Conservation (phyloP, 352 stramenopile genomes). For the Globisporangium sylvaticum region DNA sequence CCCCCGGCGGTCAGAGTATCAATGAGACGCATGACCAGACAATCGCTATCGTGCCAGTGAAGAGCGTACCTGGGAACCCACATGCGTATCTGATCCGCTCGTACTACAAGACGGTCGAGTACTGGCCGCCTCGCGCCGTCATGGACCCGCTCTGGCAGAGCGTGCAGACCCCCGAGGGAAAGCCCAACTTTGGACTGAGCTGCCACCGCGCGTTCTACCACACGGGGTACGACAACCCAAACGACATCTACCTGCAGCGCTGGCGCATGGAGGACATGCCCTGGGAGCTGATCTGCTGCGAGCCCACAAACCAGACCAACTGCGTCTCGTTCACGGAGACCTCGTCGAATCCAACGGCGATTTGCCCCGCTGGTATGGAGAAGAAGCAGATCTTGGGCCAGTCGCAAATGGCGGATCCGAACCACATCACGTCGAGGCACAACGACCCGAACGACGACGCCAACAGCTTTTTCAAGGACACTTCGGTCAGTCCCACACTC, state of each 20-base stretch:
- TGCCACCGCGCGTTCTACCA: slow-evolving; percentile 96
- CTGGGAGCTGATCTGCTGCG: slow-evolving; percentile 90
- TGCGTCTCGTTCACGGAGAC: slow-evolving; percentile 48
- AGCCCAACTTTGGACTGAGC: slow-evolving; percentile 91
- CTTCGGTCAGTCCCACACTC: slow-evolving; percentile 82
- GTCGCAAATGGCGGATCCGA: slow-evolving; percentile 43
- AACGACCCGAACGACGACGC: slow-evolving; percentile 87
- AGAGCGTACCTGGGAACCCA: slow-evolving; percentile 13
- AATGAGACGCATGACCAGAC: slow-evolving; percentile 96
- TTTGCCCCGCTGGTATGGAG: slow-evolving; percentile 51
- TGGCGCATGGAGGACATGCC: slow-evolving; percentile 93
- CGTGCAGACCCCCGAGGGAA: slow-evolving; percentile 73
- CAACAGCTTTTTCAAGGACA: slow-evolving; percentile 88
- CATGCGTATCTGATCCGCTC: slow-evolving; percentile 89
- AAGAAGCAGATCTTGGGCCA: slow-evolving; percentile 66
- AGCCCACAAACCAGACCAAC: slow-evolving; percentile 45
- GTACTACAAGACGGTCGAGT: slow-evolving; percentile 95
- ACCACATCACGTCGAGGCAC: slow-evolving; percentile 83
- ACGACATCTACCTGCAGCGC: slow-evolving; percentile 96
- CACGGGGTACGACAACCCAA: slow-evolving; percentile 93
- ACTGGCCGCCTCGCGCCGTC: slow-evolving; percentile 90
- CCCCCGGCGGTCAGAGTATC: slow-evolving; percentile 64
- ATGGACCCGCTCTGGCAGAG: slow-evolving; percentile 98
- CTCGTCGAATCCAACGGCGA: slow-evolving; percentile 21
- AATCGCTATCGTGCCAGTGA: slow-evolving; percentile 40